A percentile compares a stretch with the other conserved stretches of the same genome.
Evolutionary conservation across 2,329 filamentous ascomycete genomes (phyloP).

Genomic region (Colletotrichum chrysophilum): DNA sequence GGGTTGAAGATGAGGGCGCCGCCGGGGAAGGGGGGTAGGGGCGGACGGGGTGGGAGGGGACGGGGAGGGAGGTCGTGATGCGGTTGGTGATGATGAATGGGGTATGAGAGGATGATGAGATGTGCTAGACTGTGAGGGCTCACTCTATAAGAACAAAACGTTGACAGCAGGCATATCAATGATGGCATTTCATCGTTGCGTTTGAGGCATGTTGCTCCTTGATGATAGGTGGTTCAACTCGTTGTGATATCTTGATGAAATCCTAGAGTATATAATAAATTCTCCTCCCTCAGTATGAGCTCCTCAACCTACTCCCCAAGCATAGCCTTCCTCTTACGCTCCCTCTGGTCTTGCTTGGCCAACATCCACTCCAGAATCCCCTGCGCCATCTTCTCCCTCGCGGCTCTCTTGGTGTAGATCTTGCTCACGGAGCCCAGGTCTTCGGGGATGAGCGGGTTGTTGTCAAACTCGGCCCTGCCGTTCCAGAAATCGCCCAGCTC

Average conservation of each 20-base stretch:
- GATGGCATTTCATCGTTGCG: rapidly evolving
- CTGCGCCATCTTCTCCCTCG: slow-evolving; percentile 45
- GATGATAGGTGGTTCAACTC: not conserved
- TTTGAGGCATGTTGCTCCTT: not conserved
- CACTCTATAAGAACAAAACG: rapidly evolving
- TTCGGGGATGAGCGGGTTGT: slow-evolving; percentile 32
- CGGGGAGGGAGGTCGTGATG: slow-evolving; percentile 19
- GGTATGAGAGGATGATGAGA: not conserved
- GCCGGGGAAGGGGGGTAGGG: slow-evolving; percentile 51
- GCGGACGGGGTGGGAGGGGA: slow-evolving; percentile 39
- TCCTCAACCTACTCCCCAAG: not conserved
- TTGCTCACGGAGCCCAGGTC: slow-evolving; percentile 36
- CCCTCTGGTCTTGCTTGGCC: slow-evolving; percentile 22
- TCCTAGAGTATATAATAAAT: not conserved
- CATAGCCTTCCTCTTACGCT: not conserved
- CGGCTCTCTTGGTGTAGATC: slow-evolving; percentile 36
- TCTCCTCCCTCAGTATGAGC: not conserved
- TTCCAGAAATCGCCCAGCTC: slow-evolving; percentile 33
- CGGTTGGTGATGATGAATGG: not conserved
- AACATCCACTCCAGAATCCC: slow-evolving; percentile 41
- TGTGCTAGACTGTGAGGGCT: not conserved
- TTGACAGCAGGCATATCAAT: not conserved
- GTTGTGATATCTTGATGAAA: not conserved
- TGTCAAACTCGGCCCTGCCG: slow-evolving; percentile 40
- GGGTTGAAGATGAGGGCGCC: slow-evolving; percentile 56